These are phyloP conservation scores for Carex cristatella DNA, from an alignment of 176 grass and related monocot species.

Conservation along the genomic window DNA sequence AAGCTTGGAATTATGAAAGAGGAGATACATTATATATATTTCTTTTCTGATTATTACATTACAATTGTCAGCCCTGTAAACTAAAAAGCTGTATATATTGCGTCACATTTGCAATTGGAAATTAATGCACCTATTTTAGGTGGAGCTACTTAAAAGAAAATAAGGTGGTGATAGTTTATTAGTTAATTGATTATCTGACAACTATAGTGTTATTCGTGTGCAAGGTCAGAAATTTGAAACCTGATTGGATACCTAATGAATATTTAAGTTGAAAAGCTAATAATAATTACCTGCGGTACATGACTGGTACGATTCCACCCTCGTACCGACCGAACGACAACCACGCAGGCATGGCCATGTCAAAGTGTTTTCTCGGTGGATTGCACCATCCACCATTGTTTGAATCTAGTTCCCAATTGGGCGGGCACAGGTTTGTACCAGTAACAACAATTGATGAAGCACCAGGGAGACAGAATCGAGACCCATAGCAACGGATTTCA, in stretches of 20 bases:
- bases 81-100: neutral
- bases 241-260: too few species aligned
- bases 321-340: constrained; percentile 30
- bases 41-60: neutral
- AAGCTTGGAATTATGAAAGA: too few species aligned
- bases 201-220: too few species aligned
- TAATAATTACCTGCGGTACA: constrained; percentile 51
- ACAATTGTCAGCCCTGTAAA: neutral
- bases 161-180: too few species aligned
- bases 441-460: constrained; percentile 41
- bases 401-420: constrained; percentile 35
- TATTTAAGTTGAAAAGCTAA: too few species aligned
- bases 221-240: too few species aligned
- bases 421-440: constrained; percentile 78
- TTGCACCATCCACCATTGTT: constrained; percentile 84
- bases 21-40: neutral
- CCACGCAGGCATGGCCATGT: constrained; percentile 57
- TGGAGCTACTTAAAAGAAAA: too few species aligned
- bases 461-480: constrained; percentile 32
- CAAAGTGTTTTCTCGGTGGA: constrained; percentile 61
- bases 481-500: constrained; percentile 43
- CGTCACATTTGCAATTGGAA: neutral
- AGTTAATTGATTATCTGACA: too few species aligned
- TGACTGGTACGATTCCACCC: constrained; percentile 57
- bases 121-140: neutral